These are phyloP conservation scores for Edaphochlamys debaryana DNA, from an alignment of 139 green algal genomes.

Conservation along the genomic window DNA sequence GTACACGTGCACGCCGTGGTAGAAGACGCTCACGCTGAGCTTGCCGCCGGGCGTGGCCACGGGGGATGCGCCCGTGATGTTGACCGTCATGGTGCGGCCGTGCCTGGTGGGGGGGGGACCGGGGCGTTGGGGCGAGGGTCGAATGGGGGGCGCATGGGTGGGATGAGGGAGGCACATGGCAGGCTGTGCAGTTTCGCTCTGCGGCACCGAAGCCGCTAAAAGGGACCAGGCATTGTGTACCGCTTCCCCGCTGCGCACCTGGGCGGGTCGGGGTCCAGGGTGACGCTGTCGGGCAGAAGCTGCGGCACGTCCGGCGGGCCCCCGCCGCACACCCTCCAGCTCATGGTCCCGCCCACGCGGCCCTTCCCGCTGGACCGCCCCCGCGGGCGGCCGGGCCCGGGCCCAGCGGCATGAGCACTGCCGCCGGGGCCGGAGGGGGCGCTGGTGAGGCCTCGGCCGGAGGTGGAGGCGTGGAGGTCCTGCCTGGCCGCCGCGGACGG, in stretches of 20 bases:
- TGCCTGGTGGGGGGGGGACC: background rate
- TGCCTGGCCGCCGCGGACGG: no score
- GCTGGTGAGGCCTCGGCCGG: no score
- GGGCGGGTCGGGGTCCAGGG: constrained; percentile 14
- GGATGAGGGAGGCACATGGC: background rate
- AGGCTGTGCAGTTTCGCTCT: background rate
- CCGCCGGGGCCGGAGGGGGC: no score
- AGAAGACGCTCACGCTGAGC: background rate
- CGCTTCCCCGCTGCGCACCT: constrained; percentile 6
- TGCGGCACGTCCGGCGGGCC: background rate
- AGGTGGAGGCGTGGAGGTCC: no score
- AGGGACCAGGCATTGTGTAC: no score
- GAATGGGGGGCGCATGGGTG: no score
- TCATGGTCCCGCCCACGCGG: background rate
- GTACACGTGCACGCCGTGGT: constrained; percentile 29
- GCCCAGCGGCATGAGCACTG: no score
- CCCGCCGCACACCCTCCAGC: constrained; percentile 11
- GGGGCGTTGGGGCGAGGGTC: background rate
- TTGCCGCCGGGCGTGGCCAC: background rate
- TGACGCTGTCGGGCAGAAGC: constrained; percentile 14
- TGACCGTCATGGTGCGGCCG: background rate
- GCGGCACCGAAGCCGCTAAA: background rate
- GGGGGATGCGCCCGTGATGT: constrained; percentile 11
- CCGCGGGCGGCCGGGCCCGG: no score
- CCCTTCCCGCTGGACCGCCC: no score